These are phyloP conservation scores for Chenopodium berlandieri DNA, from an alignment of 148 eudicot species.

Conservation along the genomic window DNA sequence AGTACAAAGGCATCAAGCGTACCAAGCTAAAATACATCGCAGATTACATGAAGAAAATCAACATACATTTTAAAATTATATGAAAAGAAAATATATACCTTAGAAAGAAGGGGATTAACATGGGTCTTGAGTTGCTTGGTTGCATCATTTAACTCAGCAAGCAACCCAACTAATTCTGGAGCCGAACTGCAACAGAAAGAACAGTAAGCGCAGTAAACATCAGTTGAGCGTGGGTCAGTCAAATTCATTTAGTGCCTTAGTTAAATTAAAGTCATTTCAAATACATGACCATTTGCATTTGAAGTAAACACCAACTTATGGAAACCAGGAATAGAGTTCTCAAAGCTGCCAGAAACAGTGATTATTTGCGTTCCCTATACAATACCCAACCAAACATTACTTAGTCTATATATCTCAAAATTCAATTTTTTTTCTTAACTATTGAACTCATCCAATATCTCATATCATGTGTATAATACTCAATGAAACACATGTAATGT, in stretches of 20 bases:
- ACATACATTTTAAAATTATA: not conserved
- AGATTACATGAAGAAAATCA: not conserved
- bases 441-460: not conserved
- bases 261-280: not conserved
- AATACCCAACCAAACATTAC: not conserved
- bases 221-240: not conserved
- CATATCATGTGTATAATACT: not conserved
- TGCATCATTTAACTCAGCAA: slow-evolving; percentile 73
- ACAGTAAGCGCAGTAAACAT: not conserved
- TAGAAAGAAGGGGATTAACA: slow-evolving; percentile 67
- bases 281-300: not conserved
- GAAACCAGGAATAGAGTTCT: not conserved
- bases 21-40: not conserved
- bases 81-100: slow-evolving; percentile 40
- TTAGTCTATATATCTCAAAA: not conserved
- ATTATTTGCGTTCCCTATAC: not conserved
- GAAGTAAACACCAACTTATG: not conserved
- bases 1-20: not conserved
- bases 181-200: slow-evolving; percentile 58
- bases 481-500: not conserved
- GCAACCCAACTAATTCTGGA: slow-evolving; percentile 83
- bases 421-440: not conserved
- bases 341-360: not conserved
- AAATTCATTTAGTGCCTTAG: not conserved
- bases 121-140: slow-evolving; percentile 66